A percentile compares a stretch with the other conserved stretches of the same genome.
phyloP scores from a whole-genome alignment of 2,329 filamentous ascomycete species.

The Ceratocystis ficicola region DNA sequence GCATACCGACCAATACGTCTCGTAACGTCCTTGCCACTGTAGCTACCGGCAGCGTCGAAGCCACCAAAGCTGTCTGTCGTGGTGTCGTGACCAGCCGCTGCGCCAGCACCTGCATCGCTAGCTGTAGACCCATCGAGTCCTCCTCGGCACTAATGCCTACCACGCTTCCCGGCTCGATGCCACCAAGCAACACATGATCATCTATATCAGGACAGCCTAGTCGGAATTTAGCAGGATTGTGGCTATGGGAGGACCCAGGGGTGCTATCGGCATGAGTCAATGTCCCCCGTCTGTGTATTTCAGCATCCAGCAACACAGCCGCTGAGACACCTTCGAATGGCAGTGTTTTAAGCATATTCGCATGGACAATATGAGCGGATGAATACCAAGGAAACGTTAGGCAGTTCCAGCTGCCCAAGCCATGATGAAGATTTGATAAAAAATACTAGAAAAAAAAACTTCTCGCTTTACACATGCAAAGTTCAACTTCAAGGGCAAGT shows the following conservation, averaged over 20 bases:
- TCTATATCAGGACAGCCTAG: slow-evolving; percentile 41
- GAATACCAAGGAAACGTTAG: no score
- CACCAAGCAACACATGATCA: slow-evolving; percentile 35
- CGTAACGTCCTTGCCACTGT: slow-evolving; percentile 34
- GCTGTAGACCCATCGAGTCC: slow-evolving; percentile 36
- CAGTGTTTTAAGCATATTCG: background rate
- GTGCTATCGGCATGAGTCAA: slow-evolving; percentile 26
- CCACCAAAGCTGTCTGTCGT: slow-evolving; percentile 31
- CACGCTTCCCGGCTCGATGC: slow-evolving; percentile 40
- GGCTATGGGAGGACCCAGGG: slow-evolving; percentile 27
- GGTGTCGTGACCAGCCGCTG: background rate
- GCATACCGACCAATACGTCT: slow-evolving; percentile 24
- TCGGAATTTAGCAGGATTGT: background rate
- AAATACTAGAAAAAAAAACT: no score
- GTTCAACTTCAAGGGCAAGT: no score
- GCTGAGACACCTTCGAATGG: slow-evolving; percentile 34
- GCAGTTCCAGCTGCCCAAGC: no score
- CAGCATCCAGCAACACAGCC: slow-evolving; percentile 32
- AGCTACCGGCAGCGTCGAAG: slow-evolving; percentile 38
- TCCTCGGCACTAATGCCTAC: slow-evolving; percentile 45
- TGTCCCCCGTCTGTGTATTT: slow-evolving; percentile 32
- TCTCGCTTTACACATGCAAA: no score
- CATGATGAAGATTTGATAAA: no score
- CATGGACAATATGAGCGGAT: no score
- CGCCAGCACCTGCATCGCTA: slow-evolving; percentile 1